Evolutionary conservation across 495 filamentous ascomycete species (phyloP).

Genomic region (Aspergillus nanangensis): DNA sequence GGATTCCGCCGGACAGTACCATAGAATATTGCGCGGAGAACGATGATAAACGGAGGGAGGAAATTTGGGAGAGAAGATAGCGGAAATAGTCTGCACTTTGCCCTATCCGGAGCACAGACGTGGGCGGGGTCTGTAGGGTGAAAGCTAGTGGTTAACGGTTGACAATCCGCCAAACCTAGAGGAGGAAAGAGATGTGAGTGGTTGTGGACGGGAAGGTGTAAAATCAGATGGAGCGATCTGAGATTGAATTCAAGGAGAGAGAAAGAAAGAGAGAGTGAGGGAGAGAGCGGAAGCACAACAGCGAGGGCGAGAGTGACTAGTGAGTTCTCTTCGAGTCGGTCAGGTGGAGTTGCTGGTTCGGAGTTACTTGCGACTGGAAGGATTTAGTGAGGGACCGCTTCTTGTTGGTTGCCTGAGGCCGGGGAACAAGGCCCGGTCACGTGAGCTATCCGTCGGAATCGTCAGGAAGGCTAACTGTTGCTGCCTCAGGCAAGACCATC

Average conservation of each 20-base stretch:
- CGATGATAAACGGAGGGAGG: constrained; percentile 3
- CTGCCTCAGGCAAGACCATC: constrained; percentile 18
- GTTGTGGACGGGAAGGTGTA: no score
- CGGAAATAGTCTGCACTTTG: constrained; percentile 23
- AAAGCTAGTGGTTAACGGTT: constrained; percentile 9
- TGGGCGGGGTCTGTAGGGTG: constrained; percentile 21
- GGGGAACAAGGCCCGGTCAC: neutral
- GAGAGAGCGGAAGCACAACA: neutral
- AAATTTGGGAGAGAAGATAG: constrained; percentile 3
- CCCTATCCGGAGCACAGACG: constrained; percentile 36
- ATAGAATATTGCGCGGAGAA: constrained; percentile 5
- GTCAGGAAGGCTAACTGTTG: neutral
- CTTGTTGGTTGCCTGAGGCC: constrained; percentile 30
- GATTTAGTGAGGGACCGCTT: no score
- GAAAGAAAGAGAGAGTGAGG: constrained; percentile 11
- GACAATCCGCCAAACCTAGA: constrained; percentile 12
- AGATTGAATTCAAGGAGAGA: constrained; percentile 16
- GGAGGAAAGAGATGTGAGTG: constrained; percentile 4
- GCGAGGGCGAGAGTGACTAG: neutral
- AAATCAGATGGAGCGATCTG: no score
- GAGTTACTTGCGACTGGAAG: neutral
- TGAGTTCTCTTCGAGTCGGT: constrained; percentile 9
- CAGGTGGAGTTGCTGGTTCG: constrained; percentile 22
- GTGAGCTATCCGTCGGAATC: constrained; percentile 12
- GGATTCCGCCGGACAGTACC: neutral